Base-by-base conservation (phyloP, 129 eudicot genomes). In the Ambrosia trifida region DNA sequence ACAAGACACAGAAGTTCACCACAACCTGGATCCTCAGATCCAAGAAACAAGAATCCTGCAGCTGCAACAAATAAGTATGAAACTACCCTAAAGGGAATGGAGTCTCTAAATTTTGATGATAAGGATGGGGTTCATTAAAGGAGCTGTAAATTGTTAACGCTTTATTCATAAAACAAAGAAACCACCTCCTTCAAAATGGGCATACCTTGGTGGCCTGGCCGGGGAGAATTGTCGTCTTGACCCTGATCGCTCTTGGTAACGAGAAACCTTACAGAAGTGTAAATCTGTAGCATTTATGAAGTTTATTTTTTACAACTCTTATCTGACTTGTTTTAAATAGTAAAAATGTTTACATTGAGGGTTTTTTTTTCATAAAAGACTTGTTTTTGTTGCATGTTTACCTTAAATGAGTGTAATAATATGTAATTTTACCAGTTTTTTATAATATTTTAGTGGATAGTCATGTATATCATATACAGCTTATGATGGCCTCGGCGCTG, bases 61-160 rank as follows among this genome's bases (percentile, higher is more conserved):
- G 38, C 95, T 49, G 70, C 64, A 38, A 44, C 76, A 49, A 77
- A 69, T 79, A 91, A 85, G 62, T 89, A 86, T 41, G 98, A 93
- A 63, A 72, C 96, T 24, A 72, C 98, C 16, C 81, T 89, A 13
- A 93, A 83, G 72, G 98, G 96, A 10, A 93, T 93, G 18, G 89
- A 85, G 78, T 66, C 80, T 68, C 82, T 93, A 72, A 83, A 75
- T 73, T 86, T 93, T 52, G 95, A 93, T 35, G 95, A 89, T 44
- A 85, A 85, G 58, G 91, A 85, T 40, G 83, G 83, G 87, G 83
- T 60, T 45, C 85, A 68, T 50, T 74, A 76, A 38, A 69, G 66
- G 64, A n/a, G 24, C 46, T 83, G 85, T 85, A 85, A 67, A 81
- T 83, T 82, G 75, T 76, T 47, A 31, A 69, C 72, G 24, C 66